Base-by-base conservation (phyloP, 2,329 filamentous ascomycete species). In the Diplodia sapinea region DNA sequence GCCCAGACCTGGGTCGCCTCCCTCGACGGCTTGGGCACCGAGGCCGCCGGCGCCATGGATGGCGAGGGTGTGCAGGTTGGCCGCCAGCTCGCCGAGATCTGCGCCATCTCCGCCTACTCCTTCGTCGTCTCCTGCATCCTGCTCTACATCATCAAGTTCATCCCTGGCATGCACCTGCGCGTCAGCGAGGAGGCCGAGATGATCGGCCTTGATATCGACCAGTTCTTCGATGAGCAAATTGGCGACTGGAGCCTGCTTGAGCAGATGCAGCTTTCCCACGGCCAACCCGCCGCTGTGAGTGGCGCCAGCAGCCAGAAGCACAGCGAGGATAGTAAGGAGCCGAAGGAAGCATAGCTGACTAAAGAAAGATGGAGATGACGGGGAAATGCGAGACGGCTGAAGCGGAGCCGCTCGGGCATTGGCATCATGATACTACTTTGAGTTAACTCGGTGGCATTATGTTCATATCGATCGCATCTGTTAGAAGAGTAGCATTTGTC, bases 141-240 rank as follows among this genome's bases (percentile, higher is more conserved):
- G 69, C 79, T 87, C 20, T 79, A 81, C 56, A 79, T 83, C 17
- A 75, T 87, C 68, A 86, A 86, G 74, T 85, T 79, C 70, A 83
- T 85, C 40, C 85, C 85, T 0, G 82, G 82, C 51, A 80, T 87
- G 79, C 81, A 84, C 38, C 76, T 87, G 65, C 80, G 85, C 52
- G 84, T 87, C 62, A 81, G 78, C 68, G 84, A 86, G 68, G 84
- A 87, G 72, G 82, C 78, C 3, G 85, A 87, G 75, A 84, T 85
- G 77, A 79, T 83, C 64, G 85, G 86, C 20, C 73, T 87, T 33
- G 85, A 87, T 70, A 71, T 82, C 6, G 82, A 86, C 49, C 83
- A 86, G 72, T 87, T 87, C 75, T 79, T 83, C 51, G 84, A 86
- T 56, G 85, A 87, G 77, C 81, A 85, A 75, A 86, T 87, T 73